Percentiles rank a stretch among this genome's conserved stretches.
These are phyloP conservation scores for Chaetomium cochliodes DNA, from an alignment of 495 filamentous ascomycete species.

Conservation along the genomic window DNA sequence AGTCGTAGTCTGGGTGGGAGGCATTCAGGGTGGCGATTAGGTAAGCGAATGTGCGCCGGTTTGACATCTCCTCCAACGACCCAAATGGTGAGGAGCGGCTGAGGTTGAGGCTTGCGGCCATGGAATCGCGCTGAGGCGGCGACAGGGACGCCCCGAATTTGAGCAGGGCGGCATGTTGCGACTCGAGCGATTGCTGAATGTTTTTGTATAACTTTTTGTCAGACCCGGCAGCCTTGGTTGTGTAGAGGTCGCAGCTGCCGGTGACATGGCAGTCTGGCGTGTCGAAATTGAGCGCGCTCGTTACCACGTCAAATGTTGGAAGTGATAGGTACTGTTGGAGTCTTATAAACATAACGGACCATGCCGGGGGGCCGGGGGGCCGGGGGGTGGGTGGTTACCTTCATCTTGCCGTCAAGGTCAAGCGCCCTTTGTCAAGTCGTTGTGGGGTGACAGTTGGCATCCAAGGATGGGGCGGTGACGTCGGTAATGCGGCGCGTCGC, in stretches of 20 bases:
- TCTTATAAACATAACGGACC: constrained; percentile 14
- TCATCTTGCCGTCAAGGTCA: constrained; percentile 36
- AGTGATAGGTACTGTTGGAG: constrained; percentile 80
- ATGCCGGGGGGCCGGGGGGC: not conserved
- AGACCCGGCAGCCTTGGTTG: constrained; percentile 86
- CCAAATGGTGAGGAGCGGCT: constrained; percentile 88
- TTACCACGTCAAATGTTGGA: constrained; percentile 81
- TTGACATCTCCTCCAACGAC: constrained; percentile 76
- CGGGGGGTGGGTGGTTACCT: constrained; percentile 28
- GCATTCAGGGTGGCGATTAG: constrained; percentile 97
- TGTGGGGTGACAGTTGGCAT: not conserved
- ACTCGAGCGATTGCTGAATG: constrained; percentile 84
- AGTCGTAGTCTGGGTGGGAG: constrained; percentile 95
- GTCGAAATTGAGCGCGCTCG: constrained; percentile 87
- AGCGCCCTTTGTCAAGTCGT: not conserved
- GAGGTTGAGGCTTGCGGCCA: constrained; percentile 64
- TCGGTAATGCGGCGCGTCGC: constrained; percentile 4
- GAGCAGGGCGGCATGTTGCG: constrained; percentile 82
- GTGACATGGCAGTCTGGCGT: constrained; percentile 86
- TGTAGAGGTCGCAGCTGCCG: constrained; percentile 93
- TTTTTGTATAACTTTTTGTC: constrained; percentile 97
- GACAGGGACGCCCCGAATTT: constrained; percentile 79
- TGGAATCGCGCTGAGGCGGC: constrained; percentile 63
- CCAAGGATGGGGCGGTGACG: constrained; percentile 10
- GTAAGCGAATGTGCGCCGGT: constrained; percentile 90